Evolutionary conservation across 768 basidiomycete genomes (phyloP), one percentile per base, ranked within the genome.

Genomic region (Jaapia argillacea): DNA sequence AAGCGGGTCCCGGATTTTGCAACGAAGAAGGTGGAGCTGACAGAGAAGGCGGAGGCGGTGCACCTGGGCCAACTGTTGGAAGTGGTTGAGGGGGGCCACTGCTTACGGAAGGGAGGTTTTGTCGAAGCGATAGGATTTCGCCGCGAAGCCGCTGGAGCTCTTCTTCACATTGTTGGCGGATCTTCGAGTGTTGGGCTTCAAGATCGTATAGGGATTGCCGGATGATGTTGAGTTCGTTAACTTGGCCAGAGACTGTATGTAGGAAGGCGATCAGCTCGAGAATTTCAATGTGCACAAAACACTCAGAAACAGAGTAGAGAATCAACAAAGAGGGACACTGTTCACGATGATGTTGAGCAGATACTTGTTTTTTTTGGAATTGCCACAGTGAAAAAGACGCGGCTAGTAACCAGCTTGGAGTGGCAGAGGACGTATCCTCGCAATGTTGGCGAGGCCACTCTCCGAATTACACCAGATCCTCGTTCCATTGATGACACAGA

Each of bases 141-240:
- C 74, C 65, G 21, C 89, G 74, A 10, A 90, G 71, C 24, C 81
- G 72, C 4, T 67, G 65, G 45, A 94, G 67, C 51, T 96, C 92
- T 2, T 86, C 81, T 55, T 96, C 92, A 54, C 89, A 94, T 55
- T 83, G 79, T 48, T 83, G 77, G 25, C 90, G 75, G 42, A 90
- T 79, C 68, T 92, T 89, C 48, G 72, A 74, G 52, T 98, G 91
- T 48, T 86, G 83, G 0, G 79, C 67, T 59, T 99, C 94, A 44
- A 99, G 80, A 51, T 97, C 91, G 57, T 92, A 93, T 7, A 97
- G 71, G 2, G 85, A 79, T 55, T 90, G 83, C 26, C 91, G 78
- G 54, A 99, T 91, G 56, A 83, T 79, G 51, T 84, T 86, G 43
- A 97, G 69, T 58, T 98, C 94, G 58, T 80, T 85, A 48, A 97